Evolutionary conservation across 2,329 filamentous ascomycete genomes (phyloP).

Genomic region (Fusarium foetens): DNA sequence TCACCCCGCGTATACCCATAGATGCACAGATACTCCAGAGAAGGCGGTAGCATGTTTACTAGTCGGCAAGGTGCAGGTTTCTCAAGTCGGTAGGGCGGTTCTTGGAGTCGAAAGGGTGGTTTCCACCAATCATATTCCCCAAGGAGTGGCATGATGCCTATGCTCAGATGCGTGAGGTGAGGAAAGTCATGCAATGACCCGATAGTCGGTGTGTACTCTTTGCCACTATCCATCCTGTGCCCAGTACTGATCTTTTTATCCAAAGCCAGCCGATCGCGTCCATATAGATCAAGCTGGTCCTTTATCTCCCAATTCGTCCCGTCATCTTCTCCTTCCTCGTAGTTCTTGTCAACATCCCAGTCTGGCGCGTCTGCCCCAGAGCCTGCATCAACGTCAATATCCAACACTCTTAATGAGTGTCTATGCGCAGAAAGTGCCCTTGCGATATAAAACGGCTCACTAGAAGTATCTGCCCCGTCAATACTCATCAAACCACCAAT

Average conservation of each 20-base stretch:
- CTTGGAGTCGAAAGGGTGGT: rapidly evolving
- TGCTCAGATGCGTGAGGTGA: background rate
- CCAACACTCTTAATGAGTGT: background rate
- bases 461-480: background rate
- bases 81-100: background rate
- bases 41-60: background rate
- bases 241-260: background rate
- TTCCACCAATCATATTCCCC: background rate
- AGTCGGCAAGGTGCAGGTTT: background rate
- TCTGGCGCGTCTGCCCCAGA: rapidly evolving
- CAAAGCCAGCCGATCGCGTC: background rate
- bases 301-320: rapidly evolving
- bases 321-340: background rate
- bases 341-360: rapidly evolving
- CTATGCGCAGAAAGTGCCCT: background rate
- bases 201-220: background rate
- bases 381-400: background rate
- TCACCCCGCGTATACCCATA: background rate
- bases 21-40: background rate
- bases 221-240: rapidly evolving
- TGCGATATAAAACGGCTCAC: background rate
- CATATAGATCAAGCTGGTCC: background rate
- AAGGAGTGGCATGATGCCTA: background rate
- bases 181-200: background rate
- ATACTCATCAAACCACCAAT: background rate